Conservation (phyloP, 495 filamentous ascomycete species). For the Aspergillus panamensis region DNA sequence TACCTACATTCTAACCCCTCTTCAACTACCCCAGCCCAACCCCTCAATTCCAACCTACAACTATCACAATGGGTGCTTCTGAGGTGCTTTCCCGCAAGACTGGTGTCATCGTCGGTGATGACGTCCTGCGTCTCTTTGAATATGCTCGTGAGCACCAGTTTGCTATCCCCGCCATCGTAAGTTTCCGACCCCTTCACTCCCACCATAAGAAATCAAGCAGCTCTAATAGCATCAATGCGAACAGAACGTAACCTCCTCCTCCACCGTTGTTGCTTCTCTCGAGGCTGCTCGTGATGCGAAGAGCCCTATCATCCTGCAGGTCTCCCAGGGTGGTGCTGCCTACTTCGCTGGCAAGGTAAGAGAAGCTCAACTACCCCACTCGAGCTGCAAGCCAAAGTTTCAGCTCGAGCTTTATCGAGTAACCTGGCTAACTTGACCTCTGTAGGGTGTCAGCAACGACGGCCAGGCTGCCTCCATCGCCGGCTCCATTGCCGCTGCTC, state of each 20-base stretch:
- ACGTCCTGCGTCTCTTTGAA: conserved; percentile 76
- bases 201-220: neutral
- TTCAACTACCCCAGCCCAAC: conserved; percentile 3
- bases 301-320: conserved; percentile 84
- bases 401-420: too few species aligned
- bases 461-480: conserved; percentile 85
- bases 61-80: conserved; percentile 57
- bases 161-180: conserved; percentile 86
- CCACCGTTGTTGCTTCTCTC: conserved; percentile 80
- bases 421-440: neutral
- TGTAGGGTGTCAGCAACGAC: conserved; percentile 72
- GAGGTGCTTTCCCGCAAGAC: conserved; percentile 70
- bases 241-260: conserved; percentile 85
- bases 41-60: conserved; percentile 6
- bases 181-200: conserved; percentile 24
- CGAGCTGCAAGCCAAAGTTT: too few species aligned
- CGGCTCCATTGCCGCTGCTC: conserved; percentile 81
- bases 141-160: conserved; percentile 80
- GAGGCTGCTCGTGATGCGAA: conserved; percentile 91
- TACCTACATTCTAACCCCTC: conserved; percentile 6
- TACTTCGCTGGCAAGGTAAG: conserved; percentile 87
- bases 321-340: conserved; percentile 89
- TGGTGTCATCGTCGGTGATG: conserved; percentile 85
- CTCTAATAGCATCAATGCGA: neutral
- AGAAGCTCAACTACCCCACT: neutral